Evolutionary conservation across 352 stramenopile genomes (phyloP).

Genomic region (Pythium plurisporium): DNA sequence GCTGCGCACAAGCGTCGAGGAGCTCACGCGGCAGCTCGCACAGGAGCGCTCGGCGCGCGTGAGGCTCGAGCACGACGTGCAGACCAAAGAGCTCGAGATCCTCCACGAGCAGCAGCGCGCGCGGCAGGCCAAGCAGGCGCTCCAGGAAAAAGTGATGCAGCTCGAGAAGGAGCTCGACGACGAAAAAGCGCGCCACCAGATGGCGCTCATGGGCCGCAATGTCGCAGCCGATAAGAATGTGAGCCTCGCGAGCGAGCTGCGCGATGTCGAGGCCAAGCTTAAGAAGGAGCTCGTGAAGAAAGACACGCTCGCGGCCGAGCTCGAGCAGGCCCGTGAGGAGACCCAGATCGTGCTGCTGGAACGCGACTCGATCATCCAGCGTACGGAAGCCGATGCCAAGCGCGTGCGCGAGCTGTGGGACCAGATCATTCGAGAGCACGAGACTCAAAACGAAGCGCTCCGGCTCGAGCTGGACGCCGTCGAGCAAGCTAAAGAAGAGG

Average conservation of each 20-base stretch:
- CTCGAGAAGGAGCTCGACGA: slow-evolving; percentile 65
- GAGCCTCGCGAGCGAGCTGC: slow-evolving; percentile 41
- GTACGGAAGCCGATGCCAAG: slow-evolving; percentile 66
- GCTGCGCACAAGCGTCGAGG: slow-evolving; percentile 41
- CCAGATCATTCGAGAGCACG: slow-evolving; percentile 69
- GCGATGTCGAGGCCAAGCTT: slow-evolving; percentile 48
- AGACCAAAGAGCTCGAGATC: slow-evolving; percentile 64
- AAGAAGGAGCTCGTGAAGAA: slow-evolving; percentile 64
- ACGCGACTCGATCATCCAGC: slow-evolving; percentile 54
- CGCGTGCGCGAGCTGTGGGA: slow-evolving; percentile 75
- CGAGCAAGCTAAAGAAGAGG: slow-evolving; percentile 22
- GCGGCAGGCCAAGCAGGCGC: slow-evolving; percentile 41
- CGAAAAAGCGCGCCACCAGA: slow-evolving; percentile 44
- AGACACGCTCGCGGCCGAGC: slow-evolving; percentile 43
- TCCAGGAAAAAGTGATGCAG: slow-evolving; percentile 40
- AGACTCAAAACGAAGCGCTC: slow-evolving; percentile 43
- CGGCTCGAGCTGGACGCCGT: slow-evolving; percentile 37
- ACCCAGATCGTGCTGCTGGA: slow-evolving; percentile 36
- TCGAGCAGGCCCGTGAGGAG: slow-evolving; percentile 48
- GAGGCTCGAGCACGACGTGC: slow-evolving; percentile 52
- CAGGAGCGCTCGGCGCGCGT: slow-evolving; percentile 33
- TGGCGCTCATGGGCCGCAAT: slow-evolving; percentile 46
- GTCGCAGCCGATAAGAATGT: slow-evolving; percentile 52
- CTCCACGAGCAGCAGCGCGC: slow-evolving; percentile 59
- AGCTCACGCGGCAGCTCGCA: slow-evolving; percentile 39